phyloP scores from a whole-genome alignment of 768 basidiomycete genomes.

The Mrakia gelida region DNA sequence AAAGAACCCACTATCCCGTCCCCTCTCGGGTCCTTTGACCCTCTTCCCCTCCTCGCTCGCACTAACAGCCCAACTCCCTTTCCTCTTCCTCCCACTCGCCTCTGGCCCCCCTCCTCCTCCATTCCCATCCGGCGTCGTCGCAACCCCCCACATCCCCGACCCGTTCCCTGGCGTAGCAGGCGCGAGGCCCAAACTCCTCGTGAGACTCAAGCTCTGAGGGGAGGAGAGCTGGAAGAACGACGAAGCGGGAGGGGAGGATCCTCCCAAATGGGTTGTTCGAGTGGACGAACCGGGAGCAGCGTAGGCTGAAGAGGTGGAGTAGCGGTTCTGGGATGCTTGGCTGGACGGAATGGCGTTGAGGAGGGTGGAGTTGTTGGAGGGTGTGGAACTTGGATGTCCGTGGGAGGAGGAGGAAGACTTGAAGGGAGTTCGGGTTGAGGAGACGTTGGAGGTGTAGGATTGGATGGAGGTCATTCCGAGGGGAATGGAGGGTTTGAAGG shows the following conservation, averaged over 20 bases:
- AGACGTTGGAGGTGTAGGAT: constrained; percentile 23
- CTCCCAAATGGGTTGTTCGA: background rate
- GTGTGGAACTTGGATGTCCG: no score
- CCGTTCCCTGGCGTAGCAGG: constrained; percentile 24
- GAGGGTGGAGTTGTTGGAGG: no score
- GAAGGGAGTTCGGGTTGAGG: constrained; percentile 30
- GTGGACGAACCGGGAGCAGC: background rate
- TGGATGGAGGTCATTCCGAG: constrained; percentile 16
- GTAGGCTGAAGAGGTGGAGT: background rate
- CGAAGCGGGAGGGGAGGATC: background rate
- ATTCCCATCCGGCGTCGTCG: background rate
- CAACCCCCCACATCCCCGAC: background rate
- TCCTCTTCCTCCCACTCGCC: background rate
- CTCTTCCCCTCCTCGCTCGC: background rate
- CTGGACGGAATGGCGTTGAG: background rate
- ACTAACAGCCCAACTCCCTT: background rate
- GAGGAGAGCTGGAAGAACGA: constrained; percentile 24
- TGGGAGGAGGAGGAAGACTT: constrained; percentile 21
- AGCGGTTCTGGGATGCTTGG: background rate
- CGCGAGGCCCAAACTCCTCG: constrained; percentile 23
- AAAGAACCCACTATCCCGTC: constrained; percentile 21
- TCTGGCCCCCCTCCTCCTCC: background rate
- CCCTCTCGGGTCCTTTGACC: background rate
- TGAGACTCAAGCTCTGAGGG: constrained; percentile 19
- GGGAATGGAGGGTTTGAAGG: constrained; percentile 21